Evolutionary conservation across 441 rosid species (phyloP), one percentile per base, ranked within the genome.

Genomic region (Erysimum cheiri): DNA sequence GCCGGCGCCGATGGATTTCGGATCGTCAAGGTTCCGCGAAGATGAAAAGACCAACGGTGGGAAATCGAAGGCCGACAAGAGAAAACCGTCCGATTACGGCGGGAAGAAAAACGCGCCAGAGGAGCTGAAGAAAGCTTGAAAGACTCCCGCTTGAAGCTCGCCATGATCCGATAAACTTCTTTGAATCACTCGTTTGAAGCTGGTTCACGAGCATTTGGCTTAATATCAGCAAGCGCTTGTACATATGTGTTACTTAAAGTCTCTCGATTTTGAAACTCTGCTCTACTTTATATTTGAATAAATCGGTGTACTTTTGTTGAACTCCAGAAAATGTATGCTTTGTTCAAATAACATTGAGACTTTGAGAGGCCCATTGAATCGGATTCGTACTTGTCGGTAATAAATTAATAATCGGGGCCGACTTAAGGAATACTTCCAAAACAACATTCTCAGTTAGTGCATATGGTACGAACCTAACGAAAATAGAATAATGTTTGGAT

Each of bases 11-110:
- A 74, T 15, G 19, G 81, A 75, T 47, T 76, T 31, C 4, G 76
- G 64, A 50, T 66, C 80, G 0, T 81, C 81, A 5, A 82, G 64
- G 37, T 53, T 29, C 58, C 8, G 11, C 9, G 37, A 1, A 53
- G 37, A 53, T 53, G 58, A 53, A 29, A 53, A 14, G 36, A 53
- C 31, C 19, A 13, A 53, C 9, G 19, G 19, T 53, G 58, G 58
- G 19, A 52, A 8, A 31, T 31, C 59, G 4, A 54, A 54, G 24
- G 60, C 22, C 13, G 40, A 54, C 7, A 54, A 31, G 11, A 49
- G 9, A 53, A 53, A 29, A 36, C n/a, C 36, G 33, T 11, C 55
- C 0, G 36, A 7, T 13, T 29, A 29, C 4, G 36, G 40, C n/a
- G 60, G 40, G 26, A 55, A 55, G 24, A 55, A 32, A 32, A 32